Percentiles rank a stretch among this genome's conserved stretches.
phyloP scores from a whole-genome alignment of 148 eudicot genomes.

The Chenopodium suecicum region DNA sequence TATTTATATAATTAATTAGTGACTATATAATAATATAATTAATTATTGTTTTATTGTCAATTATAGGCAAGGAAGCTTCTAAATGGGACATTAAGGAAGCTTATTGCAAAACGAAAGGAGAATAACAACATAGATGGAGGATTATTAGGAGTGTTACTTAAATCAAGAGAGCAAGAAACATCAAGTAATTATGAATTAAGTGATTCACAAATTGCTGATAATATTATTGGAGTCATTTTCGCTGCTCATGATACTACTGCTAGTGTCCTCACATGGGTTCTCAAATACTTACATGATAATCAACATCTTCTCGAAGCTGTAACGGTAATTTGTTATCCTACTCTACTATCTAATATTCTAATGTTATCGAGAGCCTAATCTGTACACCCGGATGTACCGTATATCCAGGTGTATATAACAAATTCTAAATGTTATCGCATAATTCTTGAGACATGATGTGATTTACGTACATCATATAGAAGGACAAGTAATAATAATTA shows the following conservation, averaged over 20 bases:
- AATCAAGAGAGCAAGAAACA: constrained; percentile 21
- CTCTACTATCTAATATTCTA: too few species aligned
- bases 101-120: constrained; percentile 53
- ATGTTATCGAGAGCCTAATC: too few species aligned
- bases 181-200: constrained; percentile 16
- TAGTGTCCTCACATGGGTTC: constrained; percentile 78
- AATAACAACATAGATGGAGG: constrained; percentile 43
- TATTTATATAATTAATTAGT: background rate
- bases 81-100: constrained; percentile 46
- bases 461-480: too few species aligned
- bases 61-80: constrained; percentile 67
- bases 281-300: constrained; percentile 77
- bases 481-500: too few species aligned
- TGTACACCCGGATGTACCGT: too few species aligned
- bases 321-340: constrained; percentile 34
- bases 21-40: background rate
- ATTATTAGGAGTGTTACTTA: constrained; percentile 43
- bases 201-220: constrained; percentile 72
- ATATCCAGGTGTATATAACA: too few species aligned
- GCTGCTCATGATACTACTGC: constrained; percentile 95
- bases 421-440: too few species aligned
- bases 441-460: too few species aligned
- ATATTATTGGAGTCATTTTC: constrained; percentile 75
- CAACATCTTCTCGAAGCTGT: constrained; percentile 48
- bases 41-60: background rate